Evolutionary conservation across 1,284 basidiomycete genomes (phyloP).

Genomic region (Wallemia mellicola): DNA sequence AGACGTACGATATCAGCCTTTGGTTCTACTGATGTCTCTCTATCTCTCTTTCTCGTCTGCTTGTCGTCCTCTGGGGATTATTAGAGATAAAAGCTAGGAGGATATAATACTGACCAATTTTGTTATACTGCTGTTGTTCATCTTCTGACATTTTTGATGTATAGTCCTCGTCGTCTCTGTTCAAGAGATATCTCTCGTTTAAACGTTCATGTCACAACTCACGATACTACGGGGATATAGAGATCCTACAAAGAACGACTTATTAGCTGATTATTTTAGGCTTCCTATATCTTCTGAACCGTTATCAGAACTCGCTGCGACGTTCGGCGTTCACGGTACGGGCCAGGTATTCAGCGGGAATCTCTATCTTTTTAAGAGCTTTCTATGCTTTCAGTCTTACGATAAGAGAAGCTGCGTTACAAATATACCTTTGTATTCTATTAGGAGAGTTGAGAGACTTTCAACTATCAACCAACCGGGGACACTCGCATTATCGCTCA

Average conservation of each 20-base stretch:
- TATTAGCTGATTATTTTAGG: constrained; percentile 54
- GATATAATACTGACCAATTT: too few relatives aligned
- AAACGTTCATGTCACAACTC: constrained; percentile 8
- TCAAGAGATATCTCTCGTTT: too few relatives aligned
- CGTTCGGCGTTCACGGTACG: constrained; percentile 38
- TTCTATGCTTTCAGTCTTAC: constrained; percentile 65
- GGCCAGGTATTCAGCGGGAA: constrained; percentile 40
- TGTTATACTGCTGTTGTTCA: too few relatives aligned
- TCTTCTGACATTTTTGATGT: too few relatives aligned
- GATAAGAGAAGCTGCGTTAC: constrained; percentile 77
- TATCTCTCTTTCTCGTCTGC: constrained; percentile 1
- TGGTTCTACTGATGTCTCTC: background rate
- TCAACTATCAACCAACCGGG: constrained; percentile 33
- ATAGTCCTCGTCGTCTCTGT: too few relatives aligned
- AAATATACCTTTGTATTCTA: constrained; percentile 69
- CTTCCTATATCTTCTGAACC: constrained; percentile 21
- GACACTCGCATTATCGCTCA: constrained; percentile 72
- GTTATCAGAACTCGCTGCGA: constrained; percentile 60
- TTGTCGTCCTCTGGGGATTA: too few relatives aligned
- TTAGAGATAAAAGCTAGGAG: too few relatives aligned
- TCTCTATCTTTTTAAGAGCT: constrained; percentile 62
- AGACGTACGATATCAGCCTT: background rate
- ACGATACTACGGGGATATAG: constrained; percentile 59
- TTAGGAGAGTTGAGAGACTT: constrained; percentile 67
- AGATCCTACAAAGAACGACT: constrained; percentile 60